Conservation (phyloP, 2,329 filamentous ascomycete genomes). For the Paecilomyces fulvus region DNA sequence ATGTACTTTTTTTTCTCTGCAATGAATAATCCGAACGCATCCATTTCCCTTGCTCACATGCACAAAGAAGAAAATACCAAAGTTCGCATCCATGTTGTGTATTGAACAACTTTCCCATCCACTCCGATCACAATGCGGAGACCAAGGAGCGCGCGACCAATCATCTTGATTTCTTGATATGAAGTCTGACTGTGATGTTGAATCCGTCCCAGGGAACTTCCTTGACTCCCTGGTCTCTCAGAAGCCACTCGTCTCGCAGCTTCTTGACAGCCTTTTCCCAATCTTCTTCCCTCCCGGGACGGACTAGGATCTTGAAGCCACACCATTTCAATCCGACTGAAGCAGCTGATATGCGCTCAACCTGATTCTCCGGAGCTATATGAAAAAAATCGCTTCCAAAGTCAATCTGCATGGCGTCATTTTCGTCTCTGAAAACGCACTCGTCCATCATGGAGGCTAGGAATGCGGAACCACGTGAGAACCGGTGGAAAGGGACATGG, state of each 20-base stretch:
- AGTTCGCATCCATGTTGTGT: too few relatives aligned
- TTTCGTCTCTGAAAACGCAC: conserved; percentile 6
- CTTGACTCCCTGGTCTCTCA: not conserved
- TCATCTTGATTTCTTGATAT: not conserved
- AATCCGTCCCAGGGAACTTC: not conserved
- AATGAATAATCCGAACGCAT: not conserved
- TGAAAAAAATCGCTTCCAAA: conserved; percentile 1
- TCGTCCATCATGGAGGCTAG: conserved; percentile 9
- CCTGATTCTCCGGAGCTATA: not conserved
- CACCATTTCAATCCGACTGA: conserved; percentile 16
- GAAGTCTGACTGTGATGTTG: not conserved
- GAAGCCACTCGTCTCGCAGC: conserved; percentile 5
- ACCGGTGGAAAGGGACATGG: conserved; percentile 10
- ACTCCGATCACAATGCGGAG: too few relatives aligned
- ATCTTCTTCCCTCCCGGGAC: conserved; percentile 11
- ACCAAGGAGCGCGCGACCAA: not conserved
- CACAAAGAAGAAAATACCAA: not conserved
- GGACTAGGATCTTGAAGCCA: conserved; percentile 10
- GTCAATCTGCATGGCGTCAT: conserved; percentile 5
- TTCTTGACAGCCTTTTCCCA: conserved; percentile 7
- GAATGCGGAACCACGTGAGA: conserved; percentile 9
- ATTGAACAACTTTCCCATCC: too few relatives aligned
- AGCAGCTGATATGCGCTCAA: conserved; percentile 5
- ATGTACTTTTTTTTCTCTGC: not conserved
- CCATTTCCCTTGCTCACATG: not conserved